Base-by-base conservation (phyloP, 2,329 filamentous ascomycete genomes). In the Tolypocladium nubicola region DNA sequence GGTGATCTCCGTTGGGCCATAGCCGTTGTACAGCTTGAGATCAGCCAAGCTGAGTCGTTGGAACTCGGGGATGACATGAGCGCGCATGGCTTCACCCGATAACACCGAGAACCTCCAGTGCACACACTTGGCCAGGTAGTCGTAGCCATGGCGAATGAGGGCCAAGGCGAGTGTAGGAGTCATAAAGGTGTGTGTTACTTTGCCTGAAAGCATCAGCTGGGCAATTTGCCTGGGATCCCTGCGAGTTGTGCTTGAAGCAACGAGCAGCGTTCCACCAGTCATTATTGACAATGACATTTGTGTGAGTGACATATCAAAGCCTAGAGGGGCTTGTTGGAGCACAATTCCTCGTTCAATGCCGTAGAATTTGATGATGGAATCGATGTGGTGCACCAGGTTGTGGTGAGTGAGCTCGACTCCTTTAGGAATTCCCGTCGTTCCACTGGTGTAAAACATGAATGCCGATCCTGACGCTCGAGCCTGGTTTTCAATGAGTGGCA, bases 1-100 rank as follows among this genome's bases (percentile, higher is more conserved):
- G 2, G 63, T 60, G 10, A 57, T 54, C 56, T 73, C 70, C 1
- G 70, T 67, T 3, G 70, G 68, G 0, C 71, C 69, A 41, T 71
- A 73, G 2, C 55, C 57, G 45, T 71, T 66, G 45, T 60, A 65
- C 26, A 64, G 52, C 1, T 53, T 43, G 14, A 66, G 54, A 13
- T 49, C 35, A 1, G n/a, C 23, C 6, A 50, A 41, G 1, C 10
- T 55, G 1, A 62, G 55, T 0, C 38, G 16, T 2, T 23, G 30
- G 21, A 68, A 62, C 9, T 56, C 57, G 23, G 47, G 16, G n/a
- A 56, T 40, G 38, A 56, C 47, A 7, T 52, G 55, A 23, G 39
- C 26, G 26, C 33, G 50, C 19, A 53, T 35, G 33, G 33, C 33
- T 21, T 53, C 35, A 8, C 50, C 50, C 10, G 50, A 37, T 16